phyloP scores from a whole-genome alignment of 495 filamentous ascomycete genomes.

The Jackrogersella minutella region DNA sequence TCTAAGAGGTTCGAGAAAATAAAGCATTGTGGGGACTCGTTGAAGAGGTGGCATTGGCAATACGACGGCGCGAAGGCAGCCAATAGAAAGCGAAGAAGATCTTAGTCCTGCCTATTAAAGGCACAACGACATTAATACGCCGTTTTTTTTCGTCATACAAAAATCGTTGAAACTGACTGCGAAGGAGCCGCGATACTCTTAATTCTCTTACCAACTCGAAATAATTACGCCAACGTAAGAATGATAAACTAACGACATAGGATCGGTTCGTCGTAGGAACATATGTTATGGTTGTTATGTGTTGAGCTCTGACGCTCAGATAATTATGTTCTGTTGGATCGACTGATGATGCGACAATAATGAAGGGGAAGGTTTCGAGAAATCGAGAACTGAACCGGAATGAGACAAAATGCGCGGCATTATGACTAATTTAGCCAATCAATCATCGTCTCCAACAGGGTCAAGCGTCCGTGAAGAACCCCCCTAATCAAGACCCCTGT shows the following conservation, averaged over 20 bases:
- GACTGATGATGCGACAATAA: conserved; percentile 40
- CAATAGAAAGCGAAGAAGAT: conserved; percentile 8
- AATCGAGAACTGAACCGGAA: conserved; percentile 16
- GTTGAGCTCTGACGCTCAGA: conserved; percentile 16
- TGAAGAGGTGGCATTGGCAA: conserved; percentile 16
- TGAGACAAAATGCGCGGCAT: conserved; percentile 22
- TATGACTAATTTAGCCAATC: conserved; percentile 30
- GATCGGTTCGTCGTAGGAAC: neutral
- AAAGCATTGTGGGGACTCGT: conserved; percentile 9
- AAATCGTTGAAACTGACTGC: conserved; percentile 1
- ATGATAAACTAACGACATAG: neutral
- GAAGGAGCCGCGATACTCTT: neutral
- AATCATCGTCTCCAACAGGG: neutral
- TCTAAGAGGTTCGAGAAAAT: conserved; percentile 22
- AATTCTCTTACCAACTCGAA: conserved; percentile 15
- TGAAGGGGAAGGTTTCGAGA: conserved; percentile 40
- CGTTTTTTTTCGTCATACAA: conserved; percentile 9
- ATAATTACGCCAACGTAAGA: neutral
- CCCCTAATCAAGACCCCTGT: conserved; percentile 30
- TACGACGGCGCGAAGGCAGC: conserved; percentile 25
- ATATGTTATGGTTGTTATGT: neutral
- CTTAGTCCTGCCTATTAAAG: neutral
- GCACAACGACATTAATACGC: neutral
- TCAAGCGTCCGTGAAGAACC: conserved; percentile 4
- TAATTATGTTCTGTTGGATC: conserved; percentile 39